Percentiles rank a stretch among this genome's conserved stretches.
These are phyloP conservation scores for Erodium maritimum DNA, from an alignment of 345 rosid species.

Conservation along the genomic window DNA sequence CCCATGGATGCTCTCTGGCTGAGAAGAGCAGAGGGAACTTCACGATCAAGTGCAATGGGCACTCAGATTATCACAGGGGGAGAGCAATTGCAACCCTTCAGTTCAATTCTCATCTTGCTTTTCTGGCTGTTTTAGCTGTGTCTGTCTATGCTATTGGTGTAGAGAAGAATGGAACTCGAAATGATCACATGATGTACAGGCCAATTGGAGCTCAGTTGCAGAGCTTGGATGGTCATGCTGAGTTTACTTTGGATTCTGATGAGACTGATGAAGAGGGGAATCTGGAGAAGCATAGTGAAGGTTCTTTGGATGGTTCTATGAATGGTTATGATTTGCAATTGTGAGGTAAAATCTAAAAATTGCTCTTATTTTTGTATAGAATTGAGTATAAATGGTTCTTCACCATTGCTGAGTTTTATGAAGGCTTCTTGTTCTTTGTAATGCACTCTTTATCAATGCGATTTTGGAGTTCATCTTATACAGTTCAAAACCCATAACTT, in stretches of 20 bases:
- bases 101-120: slow-evolving; percentile 80
- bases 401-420: no score
- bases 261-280: slow-evolving; percentile 30
- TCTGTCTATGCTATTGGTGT: slow-evolving; percentile 37
- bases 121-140: slow-evolving; percentile 41
- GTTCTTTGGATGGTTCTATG: slow-evolving; percentile 24
- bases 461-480: no score
- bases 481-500: no score
- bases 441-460: no score
- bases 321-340: slow-evolving; percentile 45
- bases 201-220: slow-evolving; percentile 61
- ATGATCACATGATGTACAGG: slow-evolving; percentile 32
- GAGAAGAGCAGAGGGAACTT: slow-evolving; percentile 68
- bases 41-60: slow-evolving; percentile 67
- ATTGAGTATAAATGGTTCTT: background rate
- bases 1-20: slow-evolving; percentile 55
- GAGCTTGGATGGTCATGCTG: slow-evolving; percentile 28
- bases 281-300: slow-evolving; percentile 7
- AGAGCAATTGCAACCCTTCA: slow-evolving; percentile 85
- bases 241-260: slow-evolving; percentile 49
- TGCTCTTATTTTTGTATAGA: background rate
- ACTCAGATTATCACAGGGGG: slow-evolving; percentile 66
- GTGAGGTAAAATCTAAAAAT: slow-evolving; percentile 23
- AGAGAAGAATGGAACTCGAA: slow-evolving; percentile 27
- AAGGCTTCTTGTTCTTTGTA: no score